phyloP scores from a whole-genome alignment of 192 early-diverging fungal species.

The Linnemannia elongata region DNA sequence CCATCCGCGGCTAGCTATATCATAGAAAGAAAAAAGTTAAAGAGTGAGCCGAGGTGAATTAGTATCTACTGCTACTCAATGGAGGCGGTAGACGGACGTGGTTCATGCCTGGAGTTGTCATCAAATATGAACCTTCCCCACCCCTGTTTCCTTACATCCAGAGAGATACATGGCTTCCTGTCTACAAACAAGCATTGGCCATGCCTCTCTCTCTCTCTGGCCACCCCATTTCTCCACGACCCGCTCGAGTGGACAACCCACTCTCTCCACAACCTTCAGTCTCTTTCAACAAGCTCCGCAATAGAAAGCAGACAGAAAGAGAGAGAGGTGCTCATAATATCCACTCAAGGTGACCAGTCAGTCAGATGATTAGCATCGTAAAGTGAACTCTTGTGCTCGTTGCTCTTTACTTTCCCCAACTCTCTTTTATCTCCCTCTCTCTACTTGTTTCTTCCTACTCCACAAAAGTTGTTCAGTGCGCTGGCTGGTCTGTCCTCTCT shows the following conservation, averaged over 20 bases:
- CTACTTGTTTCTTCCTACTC: not conserved
- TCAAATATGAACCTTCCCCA: no score
- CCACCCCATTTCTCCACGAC: not conserved
- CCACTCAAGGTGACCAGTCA: not conserved
- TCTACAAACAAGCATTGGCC: not conserved
- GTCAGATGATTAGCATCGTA: constrained; percentile 1
- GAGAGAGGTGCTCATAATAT: not conserved
- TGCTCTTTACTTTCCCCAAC: not conserved
- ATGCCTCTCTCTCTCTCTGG: not conserved
- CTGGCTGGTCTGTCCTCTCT: not conserved
- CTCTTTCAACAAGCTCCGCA: not conserved
- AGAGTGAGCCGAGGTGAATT: not conserved
- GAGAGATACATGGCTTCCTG: not conserved
- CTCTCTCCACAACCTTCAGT: not conserved
- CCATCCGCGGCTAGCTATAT: constrained; percentile 23
- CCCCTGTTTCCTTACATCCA: not conserved
- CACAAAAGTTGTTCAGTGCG: not conserved
- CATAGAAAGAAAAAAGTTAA: not conserved
- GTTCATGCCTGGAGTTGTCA: not conserved
- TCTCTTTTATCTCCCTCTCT: not conserved
- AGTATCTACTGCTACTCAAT: not conserved
- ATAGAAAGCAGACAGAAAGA: not conserved
- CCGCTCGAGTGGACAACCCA: not conserved
- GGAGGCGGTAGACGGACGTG: no score
- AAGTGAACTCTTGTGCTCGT: not conserved